These are phyloP conservation scores for Hanseniaspora meyeri DNA, from an alignment of 805 yeast species.

Conservation along the genomic window DNA sequence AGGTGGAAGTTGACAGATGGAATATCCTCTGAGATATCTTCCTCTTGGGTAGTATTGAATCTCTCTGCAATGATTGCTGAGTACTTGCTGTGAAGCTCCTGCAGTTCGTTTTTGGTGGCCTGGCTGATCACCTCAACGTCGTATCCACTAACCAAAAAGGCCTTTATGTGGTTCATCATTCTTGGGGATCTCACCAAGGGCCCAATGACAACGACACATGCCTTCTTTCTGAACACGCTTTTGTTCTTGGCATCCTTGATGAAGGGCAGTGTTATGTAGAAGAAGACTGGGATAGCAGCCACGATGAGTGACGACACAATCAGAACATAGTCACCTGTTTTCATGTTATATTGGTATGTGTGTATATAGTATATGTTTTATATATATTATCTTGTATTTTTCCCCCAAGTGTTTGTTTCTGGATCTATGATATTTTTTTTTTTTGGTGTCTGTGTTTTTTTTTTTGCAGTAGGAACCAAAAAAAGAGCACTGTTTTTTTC, in stretches of 20 bases:
- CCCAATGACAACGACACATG: conserved; percentile 74
- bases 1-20: not conserved
- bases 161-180: conserved; percentile 78
- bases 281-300: conserved; percentile 26
- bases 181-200: conserved; percentile 93
- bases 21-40: conserved; percentile 22
- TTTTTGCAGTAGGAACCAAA: too few relatives aligned
- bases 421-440: not conserved
- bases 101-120: conserved; percentile 39
- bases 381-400: too few relatives aligned
- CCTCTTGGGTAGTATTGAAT: not conserved
- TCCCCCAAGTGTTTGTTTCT: not conserved
- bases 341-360: not conserved
- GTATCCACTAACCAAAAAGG: conserved; percentile 57
- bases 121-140: conserved; percentile 81
- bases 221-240: conserved; percentile 32
- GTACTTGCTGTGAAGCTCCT: not conserved
- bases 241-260: conserved; percentile 27
- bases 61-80: not conserved
- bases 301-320: conserved; percentile 32
- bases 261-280: conserved; percentile 28
- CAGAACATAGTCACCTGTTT: conserved; percentile 19
- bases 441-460: too few relatives aligned
- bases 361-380: not conserved
- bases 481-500: too few relatives aligned